A percentile compares a stretch with the other conserved stretches of the same genome.
These are phyloP conservation scores for Colletotrichum brevisporum DNA, from an alignment of 2,329 filamentous ascomycete species.

Conservation along the genomic window DNA sequence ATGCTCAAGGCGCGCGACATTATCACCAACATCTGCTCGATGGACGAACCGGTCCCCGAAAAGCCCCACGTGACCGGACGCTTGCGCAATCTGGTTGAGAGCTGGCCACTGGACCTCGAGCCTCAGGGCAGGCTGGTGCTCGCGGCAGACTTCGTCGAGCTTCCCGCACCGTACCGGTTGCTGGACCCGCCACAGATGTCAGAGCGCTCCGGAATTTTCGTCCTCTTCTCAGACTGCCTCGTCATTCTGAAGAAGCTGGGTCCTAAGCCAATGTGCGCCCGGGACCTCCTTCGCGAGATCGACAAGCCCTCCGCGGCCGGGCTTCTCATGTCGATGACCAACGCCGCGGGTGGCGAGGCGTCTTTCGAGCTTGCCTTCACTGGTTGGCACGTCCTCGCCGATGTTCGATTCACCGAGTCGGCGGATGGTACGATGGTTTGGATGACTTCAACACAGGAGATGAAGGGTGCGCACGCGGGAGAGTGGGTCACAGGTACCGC, in stretches of 20 bases:
- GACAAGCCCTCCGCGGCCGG: slow-evolving; percentile 81
- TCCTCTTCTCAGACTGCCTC: slow-evolving; percentile 88
- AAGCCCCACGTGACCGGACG: slow-evolving; percentile 82
- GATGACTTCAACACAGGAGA: slow-evolving; percentile 75
- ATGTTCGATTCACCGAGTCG: slow-evolving; percentile 81
- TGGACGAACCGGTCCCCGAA: slow-evolving; percentile 80
- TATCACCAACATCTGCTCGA: slow-evolving; percentile 95
- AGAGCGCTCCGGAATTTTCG: slow-evolving; percentile 77
- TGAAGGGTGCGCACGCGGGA: slow-evolving; percentile 68
- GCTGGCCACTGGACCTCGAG: slow-evolving; percentile 80
- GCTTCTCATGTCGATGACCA: slow-evolving; percentile 74
- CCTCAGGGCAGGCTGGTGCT: slow-evolving; percentile 84
- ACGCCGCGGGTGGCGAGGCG: slow-evolving; percentile 71
- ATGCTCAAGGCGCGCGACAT: slow-evolving; percentile 93
- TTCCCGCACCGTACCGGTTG: slow-evolving; percentile 77
- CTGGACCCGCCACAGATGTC: slow-evolving; percentile 55
- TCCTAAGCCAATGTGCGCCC: slow-evolving; percentile 75
- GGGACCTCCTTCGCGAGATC: slow-evolving; percentile 85
- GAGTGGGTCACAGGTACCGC: slow-evolving; percentile 63
- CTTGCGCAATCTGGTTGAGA: slow-evolving; percentile 81
- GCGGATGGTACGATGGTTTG: slow-evolving; percentile 75
- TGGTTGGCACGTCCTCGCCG: slow-evolving; percentile 78
- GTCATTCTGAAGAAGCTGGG: slow-evolving; percentile 81
- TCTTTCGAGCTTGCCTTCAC: slow-evolving; percentile 81
- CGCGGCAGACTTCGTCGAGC: slow-evolving; percentile 84